These are phyloP conservation scores for Bacterosira constricta DNA, from an alignment of 108 stramenopile species.

Conservation along the genomic window DNA sequence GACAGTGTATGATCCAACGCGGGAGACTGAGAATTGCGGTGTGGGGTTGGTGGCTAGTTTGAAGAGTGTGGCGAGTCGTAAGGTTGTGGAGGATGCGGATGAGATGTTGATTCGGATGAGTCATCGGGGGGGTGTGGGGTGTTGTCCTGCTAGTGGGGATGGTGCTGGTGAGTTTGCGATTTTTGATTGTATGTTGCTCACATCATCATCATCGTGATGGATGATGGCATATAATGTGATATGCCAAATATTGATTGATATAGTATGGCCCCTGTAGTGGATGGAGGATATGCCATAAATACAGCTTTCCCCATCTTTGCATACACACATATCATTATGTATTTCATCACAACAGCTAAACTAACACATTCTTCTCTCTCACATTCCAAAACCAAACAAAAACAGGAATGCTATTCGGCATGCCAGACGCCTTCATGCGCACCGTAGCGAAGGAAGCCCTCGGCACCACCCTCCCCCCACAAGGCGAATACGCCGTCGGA, in stretches of 20 bases:
- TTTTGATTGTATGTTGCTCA: neutral
- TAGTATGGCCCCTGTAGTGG: too few species aligned
- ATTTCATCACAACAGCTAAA: neutral
- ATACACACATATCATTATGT: neutral
- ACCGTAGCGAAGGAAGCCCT: conserved; percentile 78
- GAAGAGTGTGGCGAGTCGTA: conserved; percentile 81
- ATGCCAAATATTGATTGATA: neutral
- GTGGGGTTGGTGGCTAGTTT: conserved; percentile 90
- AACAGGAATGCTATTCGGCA: conserved; percentile 88
- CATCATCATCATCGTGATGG: neutral
- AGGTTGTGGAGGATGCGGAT: conserved; percentile 93
- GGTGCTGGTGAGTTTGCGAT: conserved; percentile 86
- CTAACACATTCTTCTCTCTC: neutral
- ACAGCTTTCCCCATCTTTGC: neutral
- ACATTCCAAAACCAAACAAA: too few species aligned
- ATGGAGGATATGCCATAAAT: too few species aligned
- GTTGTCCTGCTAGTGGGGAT: conserved; percentile 91
- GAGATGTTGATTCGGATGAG: conserved; percentile 98
- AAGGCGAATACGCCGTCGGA: conserved; percentile 91
- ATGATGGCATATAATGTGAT: neutral
- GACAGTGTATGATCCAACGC: conserved; percentile 68
- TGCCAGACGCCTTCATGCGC: conserved; percentile 96
- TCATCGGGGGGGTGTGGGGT: conserved; percentile 95
- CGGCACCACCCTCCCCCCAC: conserved; percentile 75
- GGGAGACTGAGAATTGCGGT: conserved; percentile 90